Evolutionary conservation across 805 yeast species (phyloP).

Genomic region (Yamadazyma phyllophila): DNA sequence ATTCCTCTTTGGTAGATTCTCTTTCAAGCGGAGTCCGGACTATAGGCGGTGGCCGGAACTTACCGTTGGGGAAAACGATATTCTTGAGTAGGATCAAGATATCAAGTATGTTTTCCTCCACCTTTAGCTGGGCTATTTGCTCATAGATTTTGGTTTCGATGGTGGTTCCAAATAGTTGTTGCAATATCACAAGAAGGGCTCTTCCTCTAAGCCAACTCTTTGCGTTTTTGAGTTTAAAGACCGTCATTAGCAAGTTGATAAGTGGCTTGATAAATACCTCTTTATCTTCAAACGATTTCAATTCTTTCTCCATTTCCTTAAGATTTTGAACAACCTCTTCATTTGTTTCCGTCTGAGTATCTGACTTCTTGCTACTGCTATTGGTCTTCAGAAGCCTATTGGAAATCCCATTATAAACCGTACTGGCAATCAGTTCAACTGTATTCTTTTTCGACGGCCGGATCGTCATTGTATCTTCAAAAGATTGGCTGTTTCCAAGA

Average conservation of each 20-base stretch:
- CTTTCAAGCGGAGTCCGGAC: constrained; percentile 52
- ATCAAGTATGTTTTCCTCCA: constrained; percentile 47
- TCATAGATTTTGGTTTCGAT: constrained; percentile 67
- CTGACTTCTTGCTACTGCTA: constrained; percentile 1
- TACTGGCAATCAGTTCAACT: constrained; percentile 32
- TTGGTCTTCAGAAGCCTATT: constrained; percentile 11
- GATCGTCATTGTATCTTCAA: constrained; percentile 19
- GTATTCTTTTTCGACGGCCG: constrained; percentile 13
- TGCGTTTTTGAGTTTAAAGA: constrained; percentile 64
- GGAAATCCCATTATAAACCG: constrained; percentile 30
- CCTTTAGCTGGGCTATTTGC: constrained; percentile 32
- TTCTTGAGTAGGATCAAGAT: constrained; percentile 21
- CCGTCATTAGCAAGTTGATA: constrained; percentile 66
- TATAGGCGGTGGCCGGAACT: constrained; percentile 44
- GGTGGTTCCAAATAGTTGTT: constrained; percentile 84
- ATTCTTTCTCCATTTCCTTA: constrained; percentile 53
- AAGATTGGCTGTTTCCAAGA: constrained; percentile 27
- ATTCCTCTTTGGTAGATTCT: constrained; percentile 53
- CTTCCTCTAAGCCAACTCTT: constrained; percentile 82
- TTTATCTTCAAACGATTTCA: constrained; percentile 49
- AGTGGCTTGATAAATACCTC: constrained; percentile 69
- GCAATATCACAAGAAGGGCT: constrained; percentile 76
- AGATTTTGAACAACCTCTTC: constrained; percentile 27
- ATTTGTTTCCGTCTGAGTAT: constrained; percentile 1
- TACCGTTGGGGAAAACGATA: constrained; percentile 45